Percentiles rank a stretch among this genome's conserved stretches.
Evolutionary conservation across 73 alveolate genomes (phyloP).

Genomic region (Paramecium octaurelia): DNA sequence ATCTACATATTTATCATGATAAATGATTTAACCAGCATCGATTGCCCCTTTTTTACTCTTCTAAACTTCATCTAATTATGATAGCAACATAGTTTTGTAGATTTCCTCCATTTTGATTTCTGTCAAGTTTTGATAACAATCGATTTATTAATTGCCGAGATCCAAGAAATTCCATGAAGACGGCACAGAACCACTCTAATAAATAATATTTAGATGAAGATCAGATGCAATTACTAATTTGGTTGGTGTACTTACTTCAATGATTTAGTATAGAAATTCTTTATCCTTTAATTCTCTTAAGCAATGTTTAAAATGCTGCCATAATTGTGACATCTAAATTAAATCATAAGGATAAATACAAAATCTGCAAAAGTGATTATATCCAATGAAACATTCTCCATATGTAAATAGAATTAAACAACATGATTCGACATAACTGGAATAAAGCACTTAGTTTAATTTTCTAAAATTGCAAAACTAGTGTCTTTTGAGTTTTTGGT

Average conservation of each 20-base stretch:
- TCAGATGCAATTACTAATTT: not conserved
- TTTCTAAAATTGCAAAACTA: not conserved
- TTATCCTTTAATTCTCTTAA: conserved; percentile 33
- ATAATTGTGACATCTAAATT: not conserved
- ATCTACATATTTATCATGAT: not conserved
- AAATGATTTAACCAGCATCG: not conserved
- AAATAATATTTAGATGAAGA: not conserved
- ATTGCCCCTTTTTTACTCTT: not conserved
- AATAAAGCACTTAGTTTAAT: not conserved
- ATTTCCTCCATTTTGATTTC: not conserved
- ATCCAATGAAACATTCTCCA: conserved; percentile 9
- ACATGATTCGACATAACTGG: not conserved
- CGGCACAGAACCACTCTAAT: conserved; percentile 38
- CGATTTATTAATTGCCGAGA: not conserved
- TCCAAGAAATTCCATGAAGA: not conserved
- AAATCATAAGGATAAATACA: not conserved
- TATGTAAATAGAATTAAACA: not conserved
- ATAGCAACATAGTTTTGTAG: not conserved
- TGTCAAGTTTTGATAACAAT: not conserved
- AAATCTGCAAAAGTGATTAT: conserved; percentile 29
- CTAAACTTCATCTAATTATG: not conserved
- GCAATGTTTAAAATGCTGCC: not conserved
- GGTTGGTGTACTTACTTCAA: conserved; percentile 38
- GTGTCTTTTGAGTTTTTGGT: not conserved
- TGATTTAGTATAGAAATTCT: conserved; percentile 23